These are phyloP conservation scores for Colletotrichum agaves DNA, from an alignment of 2,329 filamentous ascomycete species.

Conservation along the genomic window DNA sequence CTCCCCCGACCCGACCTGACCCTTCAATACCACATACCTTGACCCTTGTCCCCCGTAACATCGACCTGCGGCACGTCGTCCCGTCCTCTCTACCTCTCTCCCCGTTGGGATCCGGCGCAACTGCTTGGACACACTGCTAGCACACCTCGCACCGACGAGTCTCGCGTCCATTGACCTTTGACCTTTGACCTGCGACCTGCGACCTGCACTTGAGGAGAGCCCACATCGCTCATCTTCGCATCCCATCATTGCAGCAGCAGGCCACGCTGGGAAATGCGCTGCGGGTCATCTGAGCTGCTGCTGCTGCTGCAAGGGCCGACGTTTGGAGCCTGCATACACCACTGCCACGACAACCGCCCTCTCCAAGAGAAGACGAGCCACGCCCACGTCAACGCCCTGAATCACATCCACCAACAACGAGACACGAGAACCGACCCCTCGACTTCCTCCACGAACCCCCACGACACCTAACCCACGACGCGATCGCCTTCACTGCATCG, in stretches of 20 bases:
- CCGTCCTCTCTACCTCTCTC: constrained; percentile 24
- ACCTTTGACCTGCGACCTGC: constrained; percentile 25
- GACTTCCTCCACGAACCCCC: constrained; percentile 13
- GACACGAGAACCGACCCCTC: constrained; percentile 9
- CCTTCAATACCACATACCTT: constrained; percentile 35
- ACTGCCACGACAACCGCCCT: constrained; percentile 23
- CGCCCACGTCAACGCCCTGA: background rate
- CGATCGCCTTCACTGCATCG: constrained; percentile 19
- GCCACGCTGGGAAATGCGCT: constrained; percentile 36
- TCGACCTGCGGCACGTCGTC: constrained; percentile 37
- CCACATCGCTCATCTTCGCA: constrained; percentile 22
- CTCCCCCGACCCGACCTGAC: too few species aligned
- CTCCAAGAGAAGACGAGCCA: constrained; percentile 18
- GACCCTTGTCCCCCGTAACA: constrained; percentile 37
- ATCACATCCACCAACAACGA: constrained; percentile 14
- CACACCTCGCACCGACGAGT: constrained; percentile 26
- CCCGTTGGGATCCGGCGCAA: constrained; percentile 36
- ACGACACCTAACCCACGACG: constrained; percentile 23
- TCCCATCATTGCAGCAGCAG: constrained; percentile 32
- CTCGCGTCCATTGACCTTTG: constrained; percentile 34
- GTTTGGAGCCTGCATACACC: constrained; percentile 31
- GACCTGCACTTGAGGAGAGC: constrained; percentile 17
- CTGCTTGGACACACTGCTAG: constrained; percentile 17
- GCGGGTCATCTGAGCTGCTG: constrained; percentile 33
- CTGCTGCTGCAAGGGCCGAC: constrained; percentile 37